phyloP scores from a whole-genome alignment of 495 filamentous ascomycete genomes.

The Penicillium mononematosum region DNA sequence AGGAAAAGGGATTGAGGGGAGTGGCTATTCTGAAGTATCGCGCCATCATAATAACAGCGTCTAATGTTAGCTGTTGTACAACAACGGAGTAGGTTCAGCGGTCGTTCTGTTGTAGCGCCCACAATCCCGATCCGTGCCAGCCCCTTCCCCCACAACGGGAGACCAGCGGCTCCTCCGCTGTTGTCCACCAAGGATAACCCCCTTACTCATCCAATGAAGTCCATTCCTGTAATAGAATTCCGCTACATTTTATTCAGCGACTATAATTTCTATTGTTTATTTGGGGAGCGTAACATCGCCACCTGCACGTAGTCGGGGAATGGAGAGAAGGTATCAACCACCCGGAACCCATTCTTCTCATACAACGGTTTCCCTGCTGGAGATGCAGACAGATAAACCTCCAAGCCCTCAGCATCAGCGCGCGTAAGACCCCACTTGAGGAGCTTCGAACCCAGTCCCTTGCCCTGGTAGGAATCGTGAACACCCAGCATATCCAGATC shows the following conservation, averaged over 20 bases:
- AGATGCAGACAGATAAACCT: constrained; percentile 37
- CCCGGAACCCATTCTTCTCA: constrained; percentile 34
- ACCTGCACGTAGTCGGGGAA: constrained; percentile 22
- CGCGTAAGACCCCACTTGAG: constrained; percentile 43
- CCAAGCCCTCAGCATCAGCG: constrained; percentile 39
- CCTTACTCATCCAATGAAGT: too few relatives aligned
- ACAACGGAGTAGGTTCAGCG: too few relatives aligned
- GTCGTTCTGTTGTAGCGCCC: too few relatives aligned
- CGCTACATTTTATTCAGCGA: neutral
- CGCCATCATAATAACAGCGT: too few relatives aligned
- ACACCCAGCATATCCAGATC: constrained; percentile 39
- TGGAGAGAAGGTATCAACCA: constrained; percentile 18
- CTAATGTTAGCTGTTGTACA: too few relatives aligned
- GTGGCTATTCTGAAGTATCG: too few relatives aligned
- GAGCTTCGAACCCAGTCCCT: constrained; percentile 38
- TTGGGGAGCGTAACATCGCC: constrained; percentile 23
- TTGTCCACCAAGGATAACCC: too few relatives aligned
- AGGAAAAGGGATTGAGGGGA: too few relatives aligned
- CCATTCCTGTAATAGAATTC: too few relatives aligned
- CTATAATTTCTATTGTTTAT: neutral
- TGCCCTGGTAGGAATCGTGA: constrained; percentile 40
- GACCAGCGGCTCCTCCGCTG: too few relatives aligned
- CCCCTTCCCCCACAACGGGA: too few relatives aligned
- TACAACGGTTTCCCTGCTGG: constrained; percentile 34
- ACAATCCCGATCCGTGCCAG: too few relatives aligned